Base-by-base conservation (phyloP, 805 yeast species). In the Barnettozyma wickerhamii region DNA sequence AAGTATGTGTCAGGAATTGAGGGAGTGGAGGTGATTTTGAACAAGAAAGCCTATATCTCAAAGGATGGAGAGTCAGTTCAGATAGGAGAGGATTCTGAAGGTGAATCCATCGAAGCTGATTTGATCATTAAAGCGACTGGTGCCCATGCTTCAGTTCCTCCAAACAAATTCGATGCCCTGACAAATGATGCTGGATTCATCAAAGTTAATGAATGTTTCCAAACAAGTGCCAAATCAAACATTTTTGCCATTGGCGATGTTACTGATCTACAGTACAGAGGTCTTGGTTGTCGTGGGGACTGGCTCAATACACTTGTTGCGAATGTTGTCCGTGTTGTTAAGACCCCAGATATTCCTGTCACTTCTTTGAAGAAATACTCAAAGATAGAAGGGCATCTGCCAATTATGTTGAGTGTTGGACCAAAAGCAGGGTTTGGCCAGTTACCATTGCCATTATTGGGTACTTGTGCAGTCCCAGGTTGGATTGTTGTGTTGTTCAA, bases 221-320 rank as follows among this genome's bases (percentile, higher is more conserved):
- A 45, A 26, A 12, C 35, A 1, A 5, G 14, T 9, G 18, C 12
- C 3, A 48, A 14, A 7, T 19, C 41, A 10, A 51, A 53, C 30
- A 49, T 62, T 12, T 63, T 62, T 44, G 63, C 65, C n/a, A 47
- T 60, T 40, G 66, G 67, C 6, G 66, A 62, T 42, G 53, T 54
- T 9, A 45, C 42, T 17, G 47, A 51, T 40, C 47, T 42, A 37
- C 37, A 41, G 2, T 42, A 39, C 19, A 59, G 56, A 40, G 50
- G 58, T 6, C n/a, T 57, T 1, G 9, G 18, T 2, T 35, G 10
- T 14, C 37, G 45, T 26, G 38, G 46, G 1, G 27, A 40, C 6
- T 47, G 51, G 50, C 19, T 47, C 7, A 28, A 34, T 3, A 42
- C 41, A 9, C 10, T 56, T 14, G 45, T 34, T 7, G 17, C 40